Conservation (phyloP, 2,329 filamentous ascomycete species). For the Tolypocladium amazonense region DNA sequence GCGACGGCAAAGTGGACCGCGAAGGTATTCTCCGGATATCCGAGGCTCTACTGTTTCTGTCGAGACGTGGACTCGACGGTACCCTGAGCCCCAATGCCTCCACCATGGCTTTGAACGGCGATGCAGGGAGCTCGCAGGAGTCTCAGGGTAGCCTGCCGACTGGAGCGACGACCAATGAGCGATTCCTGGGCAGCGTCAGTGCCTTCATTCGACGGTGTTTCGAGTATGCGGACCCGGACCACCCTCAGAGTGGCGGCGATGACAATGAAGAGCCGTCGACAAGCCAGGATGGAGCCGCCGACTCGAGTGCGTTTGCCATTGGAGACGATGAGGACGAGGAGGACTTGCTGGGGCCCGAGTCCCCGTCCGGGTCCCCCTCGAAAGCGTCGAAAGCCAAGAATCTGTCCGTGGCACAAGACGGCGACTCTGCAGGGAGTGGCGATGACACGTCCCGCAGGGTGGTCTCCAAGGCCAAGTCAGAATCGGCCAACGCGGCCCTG, state of each 20-base stretch:
- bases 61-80: slow-evolving; percentile 74
- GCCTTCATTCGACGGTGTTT: slow-evolving; percentile 95
- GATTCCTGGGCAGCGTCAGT: slow-evolving; percentile 84
- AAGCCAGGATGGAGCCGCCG: slow-evolving; percentile 18
- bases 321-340: slow-evolving; percentile 54
- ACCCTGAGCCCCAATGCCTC: slow-evolving; percentile 56
- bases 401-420: slow-evolving; percentile 22
- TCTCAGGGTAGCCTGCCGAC: slow-evolving; percentile 28
- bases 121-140: slow-evolving; percentile 16
- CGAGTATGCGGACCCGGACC: slow-evolving; percentile 92
- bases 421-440: slow-evolving; percentile 6
- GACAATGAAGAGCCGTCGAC: slow-evolving; percentile 11
- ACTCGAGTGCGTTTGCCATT: slow-evolving; percentile 55
- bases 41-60: slow-evolving; percentile 86
- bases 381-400: slow-evolving; percentile 30
- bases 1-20: slow-evolving; percentile 82
- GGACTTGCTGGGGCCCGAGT: slow-evolving; percentile 52
- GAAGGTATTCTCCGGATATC: slow-evolving; percentile 94
- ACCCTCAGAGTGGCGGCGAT: slow-evolving; percentile 48
- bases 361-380: slow-evolving; percentile 29
- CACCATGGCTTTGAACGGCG: slow-evolving; percentile 38
- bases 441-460: slow-evolving; percentile 14
- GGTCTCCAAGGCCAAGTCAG: slow-evolving; percentile 55
- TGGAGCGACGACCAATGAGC: slow-evolving; percentile 64
- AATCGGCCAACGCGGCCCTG: slow-evolving; percentile 78